A percentile compares a stretch with the other conserved stretches of the same genome.
These are phyloP conservation scores for Parmelia sp. DNA, from an alignment of 495 filamentous ascomycete species.

Conservation along the genomic window DNA sequence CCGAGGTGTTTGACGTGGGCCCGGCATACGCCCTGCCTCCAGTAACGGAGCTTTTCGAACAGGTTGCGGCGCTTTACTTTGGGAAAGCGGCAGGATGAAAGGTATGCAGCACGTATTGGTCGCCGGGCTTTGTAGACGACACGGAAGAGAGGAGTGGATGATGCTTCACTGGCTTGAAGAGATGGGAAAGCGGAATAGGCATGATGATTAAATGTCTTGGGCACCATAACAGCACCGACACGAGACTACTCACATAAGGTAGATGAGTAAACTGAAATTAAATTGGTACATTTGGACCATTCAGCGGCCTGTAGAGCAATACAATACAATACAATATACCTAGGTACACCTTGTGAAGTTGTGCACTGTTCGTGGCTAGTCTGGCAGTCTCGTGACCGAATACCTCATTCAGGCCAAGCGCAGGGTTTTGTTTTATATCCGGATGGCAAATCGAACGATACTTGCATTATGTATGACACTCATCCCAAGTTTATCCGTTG, in stretches of 20 bases:
- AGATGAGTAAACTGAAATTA: neutral
- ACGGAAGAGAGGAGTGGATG: neutral
- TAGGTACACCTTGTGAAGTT: too few relatives aligned
- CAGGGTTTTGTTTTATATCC: neutral
- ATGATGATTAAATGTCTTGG: neutral
- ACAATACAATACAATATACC: too few relatives aligned
- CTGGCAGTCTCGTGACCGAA: neutral
- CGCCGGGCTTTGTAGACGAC: neutral
- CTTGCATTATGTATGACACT: too few relatives aligned
- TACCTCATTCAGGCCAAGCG: neutral
- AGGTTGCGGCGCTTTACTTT: constrained; percentile 46
- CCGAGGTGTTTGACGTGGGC: constrained; percentile 65
- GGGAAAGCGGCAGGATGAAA: neutral
- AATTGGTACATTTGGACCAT: too few relatives aligned
- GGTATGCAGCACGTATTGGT: neutral
- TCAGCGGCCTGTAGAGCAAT: too few relatives aligned
- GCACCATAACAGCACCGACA: neutral
- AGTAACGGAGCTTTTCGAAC: constrained; percentile 69
- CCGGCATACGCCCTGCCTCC: constrained; percentile 72
- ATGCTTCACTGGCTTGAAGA: neutral
- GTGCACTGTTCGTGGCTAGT: too few relatives aligned
- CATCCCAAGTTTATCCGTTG: too few relatives aligned
- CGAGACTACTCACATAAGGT: neutral
- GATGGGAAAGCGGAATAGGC: neutral
- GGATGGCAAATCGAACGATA: too few relatives aligned